Base-by-base conservation (phyloP, 345 rosid genomes). In the Gossypium herbaceum region DNA sequence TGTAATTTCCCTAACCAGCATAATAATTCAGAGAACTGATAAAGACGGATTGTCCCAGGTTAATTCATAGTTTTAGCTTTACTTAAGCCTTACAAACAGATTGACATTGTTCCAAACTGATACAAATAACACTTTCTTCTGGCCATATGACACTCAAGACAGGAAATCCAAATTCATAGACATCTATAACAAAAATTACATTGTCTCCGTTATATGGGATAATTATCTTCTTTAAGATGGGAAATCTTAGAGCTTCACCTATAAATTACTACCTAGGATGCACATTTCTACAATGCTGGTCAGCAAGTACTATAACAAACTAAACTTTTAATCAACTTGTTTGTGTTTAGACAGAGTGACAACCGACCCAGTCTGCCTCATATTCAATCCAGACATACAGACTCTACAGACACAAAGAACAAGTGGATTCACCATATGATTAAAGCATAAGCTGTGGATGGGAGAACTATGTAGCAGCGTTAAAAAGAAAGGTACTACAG, bases 261-360 rank as follows among this genome's bases (percentile, higher is more conserved):
- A 67, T 47, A 19, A 67, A 67, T 67, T n/a, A 67, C 56, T 13
- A 39, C 47, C 13, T 17, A 34, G 48, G 13, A 63, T 39, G 24
- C 39, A 48, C 48, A 39, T 7, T 62, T 63, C 68, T 22, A 39
- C 24, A 39, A 39, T 63, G 12, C 8, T 10, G 15, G 56, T 47
- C 52, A 66, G 25, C 54, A 67, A 47, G 71, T 15, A 47, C 44
- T 68, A 50, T 27, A 50, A 19, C 58, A 68, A 12, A 41, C 43
- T 50, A 57, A 50, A 24, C 58, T 24, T 68, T 68, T 68, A 68
- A 68, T 50, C 58, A 68, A 68, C 19, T 48, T 50, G 57, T 16
- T 9, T n/a, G 22, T 20, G 52, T 65, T 34, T 19, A 65, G 52
- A 41, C 27, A 64, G 50, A 64, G 48, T 7, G n/a, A 25, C 39